These are phyloP conservation scores for Fusarium lateritium DNA, from an alignment of 2,329 filamentous ascomycete species.

Conservation along the genomic window DNA sequence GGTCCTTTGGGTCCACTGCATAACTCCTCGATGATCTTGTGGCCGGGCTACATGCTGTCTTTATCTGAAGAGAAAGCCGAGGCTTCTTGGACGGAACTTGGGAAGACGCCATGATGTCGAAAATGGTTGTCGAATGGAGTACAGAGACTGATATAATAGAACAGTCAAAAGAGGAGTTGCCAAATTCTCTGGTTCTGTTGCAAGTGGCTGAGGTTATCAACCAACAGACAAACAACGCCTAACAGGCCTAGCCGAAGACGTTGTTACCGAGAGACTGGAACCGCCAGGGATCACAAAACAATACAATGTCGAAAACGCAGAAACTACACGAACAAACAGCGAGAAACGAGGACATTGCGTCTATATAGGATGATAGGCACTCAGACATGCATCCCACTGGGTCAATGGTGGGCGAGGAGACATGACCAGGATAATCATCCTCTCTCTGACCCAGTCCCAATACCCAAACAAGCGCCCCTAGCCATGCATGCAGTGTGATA, in stretches of 20 bases:
- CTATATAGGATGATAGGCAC: slow-evolving; percentile 47
- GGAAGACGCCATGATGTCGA: slow-evolving; percentile 55
- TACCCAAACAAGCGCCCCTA: slow-evolving; percentile 49
- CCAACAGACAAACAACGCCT: slow-evolving; percentile 41
- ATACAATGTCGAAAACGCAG: slow-evolving; percentile 38
- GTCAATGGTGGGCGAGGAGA: slow-evolving; percentile 21
- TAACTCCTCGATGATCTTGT: slow-evolving; percentile 55
- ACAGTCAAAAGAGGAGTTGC: slow-evolving; percentile 15
- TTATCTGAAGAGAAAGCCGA: slow-evolving; percentile 70
- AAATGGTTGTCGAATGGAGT: slow-evolving; percentile 16
- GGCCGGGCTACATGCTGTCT: slow-evolving; percentile 58
- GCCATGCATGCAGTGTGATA: slow-evolving; percentile 52
- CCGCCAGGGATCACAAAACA: slow-evolving; percentile 46
- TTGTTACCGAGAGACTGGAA: slow-evolving; percentile 45
- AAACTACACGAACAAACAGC: slow-evolving; percentile 39
- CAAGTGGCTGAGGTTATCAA: slow-evolving; percentile 28
- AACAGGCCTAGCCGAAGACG: slow-evolving; percentile 35
- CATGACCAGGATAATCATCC: slow-evolving; percentile 17
- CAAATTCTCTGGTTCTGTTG: slow-evolving; percentile 14
- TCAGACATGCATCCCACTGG: slow-evolving; percentile 33
- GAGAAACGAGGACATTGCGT: slow-evolving; percentile 47
- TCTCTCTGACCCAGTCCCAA: slow-evolving; percentile 26
- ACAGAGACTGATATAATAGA: slow-evolving; percentile 10
- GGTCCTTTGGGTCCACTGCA: slow-evolving; percentile 68
- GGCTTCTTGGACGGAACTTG: slow-evolving; percentile 64